A percentile compares a stretch with the other conserved stretches of the same genome.
Conservation (phyloP, 2,329 filamentous ascomycete species). For the Magnaporthales sp. region DNA sequence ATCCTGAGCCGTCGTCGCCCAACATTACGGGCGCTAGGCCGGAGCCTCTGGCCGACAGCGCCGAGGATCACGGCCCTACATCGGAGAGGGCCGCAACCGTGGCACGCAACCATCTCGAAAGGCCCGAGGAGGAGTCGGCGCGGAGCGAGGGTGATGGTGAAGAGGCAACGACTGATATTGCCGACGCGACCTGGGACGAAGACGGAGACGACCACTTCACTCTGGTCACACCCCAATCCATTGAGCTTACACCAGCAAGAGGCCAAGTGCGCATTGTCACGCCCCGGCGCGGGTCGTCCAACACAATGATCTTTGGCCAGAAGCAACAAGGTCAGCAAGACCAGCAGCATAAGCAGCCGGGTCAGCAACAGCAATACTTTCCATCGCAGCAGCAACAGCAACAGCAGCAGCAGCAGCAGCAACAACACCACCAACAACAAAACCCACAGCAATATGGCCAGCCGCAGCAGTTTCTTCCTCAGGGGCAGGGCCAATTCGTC, state of each 20-base stretch:
- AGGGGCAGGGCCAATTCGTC: neutral
- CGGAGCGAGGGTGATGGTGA: neutral
- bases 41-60: neutral
- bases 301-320: neutral
- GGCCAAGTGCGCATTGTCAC: conserved; percentile 5
- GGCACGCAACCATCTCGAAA: neutral
- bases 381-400: neutral
- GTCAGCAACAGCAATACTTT: conserved; percentile 9
- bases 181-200: conserved; percentile 3
- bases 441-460: conserved; percentile 2
- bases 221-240: conserved; percentile 1
- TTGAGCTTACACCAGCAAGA: conserved; percentile 4
- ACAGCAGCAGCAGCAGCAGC: neutral
- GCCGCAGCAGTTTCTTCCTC: conserved; percentile 10
- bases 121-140: neutral
- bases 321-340: conserved; percentile 5
- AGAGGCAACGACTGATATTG: neutral
- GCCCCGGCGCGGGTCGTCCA: conserved; percentile 4
- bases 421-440: conserved; percentile 1
- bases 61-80: neutral
- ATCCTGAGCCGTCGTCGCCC: neutral
- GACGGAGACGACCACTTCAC: conserved; percentile 3
- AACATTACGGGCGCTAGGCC: neutral
- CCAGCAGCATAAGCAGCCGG: neutral
- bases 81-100: neutral